phyloP scores from a whole-genome alignment of 2,329 filamentous ascomycete genomes.

The Fusarium citri region DNA sequence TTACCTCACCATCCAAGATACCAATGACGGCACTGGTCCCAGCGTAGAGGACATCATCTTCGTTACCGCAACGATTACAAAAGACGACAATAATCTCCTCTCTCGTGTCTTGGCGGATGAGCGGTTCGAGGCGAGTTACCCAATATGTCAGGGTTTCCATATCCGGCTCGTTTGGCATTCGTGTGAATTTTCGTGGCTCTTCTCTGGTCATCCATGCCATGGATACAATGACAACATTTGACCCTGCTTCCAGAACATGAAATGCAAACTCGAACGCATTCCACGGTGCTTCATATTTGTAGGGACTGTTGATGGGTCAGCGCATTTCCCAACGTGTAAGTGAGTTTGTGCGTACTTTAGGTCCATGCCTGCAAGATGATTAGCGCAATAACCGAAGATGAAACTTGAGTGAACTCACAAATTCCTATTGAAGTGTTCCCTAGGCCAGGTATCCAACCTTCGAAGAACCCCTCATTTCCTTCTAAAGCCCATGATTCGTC shows the following conservation, averaged over 20 bases:
- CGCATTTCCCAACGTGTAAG: background rate
- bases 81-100: slow-evolving; percentile 76
- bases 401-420: slow-evolving; percentile 51
- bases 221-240: slow-evolving; percentile 74
- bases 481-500: slow-evolving; percentile 73
- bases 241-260: slow-evolving; percentile 66
- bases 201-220: slow-evolving; percentile 83
- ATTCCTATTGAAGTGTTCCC: slow-evolving; percentile 69
- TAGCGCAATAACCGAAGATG: too few species aligned
- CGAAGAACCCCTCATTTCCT: slow-evolving; percentile 63
- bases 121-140: slow-evolving; percentile 76
- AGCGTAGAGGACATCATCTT: slow-evolving; percentile 75
- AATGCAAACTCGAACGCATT: slow-evolving; percentile 59
- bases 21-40: slow-evolving; percentile 79
- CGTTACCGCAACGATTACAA: slow-evolving; percentile 76
- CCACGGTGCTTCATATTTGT: slow-evolving; percentile 56
- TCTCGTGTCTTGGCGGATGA: slow-evolving; percentile 62
- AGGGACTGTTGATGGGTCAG: slow-evolving; percentile 46
- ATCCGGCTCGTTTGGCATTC: slow-evolving; percentile 69
- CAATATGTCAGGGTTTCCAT: slow-evolving; percentile 81
- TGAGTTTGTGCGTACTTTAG: slow-evolving; percentile 62
- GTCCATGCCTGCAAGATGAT: slow-evolving; percentile 56
- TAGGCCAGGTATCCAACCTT: slow-evolving; percentile 58
- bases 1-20: slow-evolving; percentile 73
- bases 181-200: slow-evolving; percentile 59